Conservation (phyloP, 176 grass and related monocot genomes). For the Zea mays region Zm-B73-REFERENCE-NAM-5.0 NC_050097.1:211807001-211807500, state of each 20-base stretch:
- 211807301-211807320: conserved; percentile 7
- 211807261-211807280: not conserved
- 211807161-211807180: not conserved
- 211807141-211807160: not conserved
- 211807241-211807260: not conserved
- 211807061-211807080: not conserved
- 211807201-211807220: not conserved
- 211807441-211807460: conserved; percentile 73
- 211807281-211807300: not conserved
- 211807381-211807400: conserved; percentile 58
- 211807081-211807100: not conserved
- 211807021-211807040: not conserved
- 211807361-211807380: not conserved
- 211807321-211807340: not conserved
- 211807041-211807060: not conserved
- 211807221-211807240: not conserved
- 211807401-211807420: conserved; percentile 66
- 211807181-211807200: not conserved
- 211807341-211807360: not conserved
- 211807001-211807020: not conserved
- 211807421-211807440: conserved; percentile 62
- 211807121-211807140: not conserved
- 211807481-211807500: conserved; percentile 71
- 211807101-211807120: not conserved
- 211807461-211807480: conserved; percentile 56